These are phyloP conservation scores for Aspergillus persii DNA, from an alignment of 2,329 filamentous ascomycete genomes.

Conservation along the genomic window DNA sequence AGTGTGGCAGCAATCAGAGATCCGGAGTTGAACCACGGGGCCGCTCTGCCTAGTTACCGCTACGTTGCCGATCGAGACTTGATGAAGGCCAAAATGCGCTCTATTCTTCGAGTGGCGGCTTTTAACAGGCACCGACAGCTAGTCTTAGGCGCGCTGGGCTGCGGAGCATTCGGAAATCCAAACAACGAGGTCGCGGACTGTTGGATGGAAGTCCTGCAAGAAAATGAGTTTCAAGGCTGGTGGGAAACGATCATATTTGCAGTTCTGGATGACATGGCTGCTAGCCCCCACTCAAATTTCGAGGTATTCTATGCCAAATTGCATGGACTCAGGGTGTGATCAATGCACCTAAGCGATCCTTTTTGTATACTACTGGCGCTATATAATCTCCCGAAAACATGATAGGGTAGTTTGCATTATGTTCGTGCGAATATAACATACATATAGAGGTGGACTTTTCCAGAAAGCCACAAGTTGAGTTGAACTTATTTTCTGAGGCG, in stretches of 20 bases:
- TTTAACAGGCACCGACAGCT: conserved; percentile 55
- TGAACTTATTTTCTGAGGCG: conserved; percentile 25
- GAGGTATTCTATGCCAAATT: conserved; percentile 29
- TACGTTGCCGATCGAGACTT: conserved; percentile 47
- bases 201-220: conserved; percentile 60
- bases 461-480: neutral
- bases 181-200: conserved; percentile 59
- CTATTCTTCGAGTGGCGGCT: conserved; percentile 61
- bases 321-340: conserved; percentile 29
- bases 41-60: conserved; percentile 36
- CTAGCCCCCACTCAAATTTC: conserved; percentile 23
- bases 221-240: conserved; percentile 63
- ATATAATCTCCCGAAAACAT: neutral
- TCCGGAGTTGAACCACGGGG: conserved; percentile 33
- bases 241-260: conserved; percentile 66
- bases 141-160: conserved; percentile 68
- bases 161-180: conserved; percentile 66
- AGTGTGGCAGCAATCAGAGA: conserved; percentile 57
- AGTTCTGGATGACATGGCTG: conserved; percentile 43
- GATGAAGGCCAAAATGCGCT: conserved; percentile 63
- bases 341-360: neutral
- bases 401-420: neutral
- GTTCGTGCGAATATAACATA: neutral
- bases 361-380: no score
- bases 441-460: neutral